phyloP scores from a whole-genome alignment of 192 early-diverging fungal species.

The Backusella parvicylindrica region DNA sequence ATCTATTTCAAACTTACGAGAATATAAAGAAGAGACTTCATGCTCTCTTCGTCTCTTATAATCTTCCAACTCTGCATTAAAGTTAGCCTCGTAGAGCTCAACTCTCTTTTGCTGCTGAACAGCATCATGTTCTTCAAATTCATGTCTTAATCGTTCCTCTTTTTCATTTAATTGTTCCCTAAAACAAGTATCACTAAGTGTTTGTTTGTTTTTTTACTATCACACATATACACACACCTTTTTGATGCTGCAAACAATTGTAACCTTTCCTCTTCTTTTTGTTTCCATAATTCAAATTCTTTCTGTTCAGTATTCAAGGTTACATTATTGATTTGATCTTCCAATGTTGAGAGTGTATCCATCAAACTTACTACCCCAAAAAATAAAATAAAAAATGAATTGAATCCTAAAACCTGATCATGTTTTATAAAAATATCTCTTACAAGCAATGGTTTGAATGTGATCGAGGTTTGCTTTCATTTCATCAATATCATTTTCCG shows the following conservation, averaged over 20 bases:
- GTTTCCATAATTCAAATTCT: conserved; percentile 28
- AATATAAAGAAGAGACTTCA: conserved; percentile 27
- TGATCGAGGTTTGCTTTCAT: background rate
- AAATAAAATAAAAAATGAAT: background rate
- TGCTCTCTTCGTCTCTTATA: conserved; percentile 27
- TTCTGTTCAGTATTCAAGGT: conserved; percentile 13
- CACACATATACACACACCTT: background rate
- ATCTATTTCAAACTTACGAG: conserved; percentile 11
- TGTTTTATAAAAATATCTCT: background rate
- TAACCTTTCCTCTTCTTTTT: conserved; percentile 2
- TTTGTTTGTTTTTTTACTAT: background rate
- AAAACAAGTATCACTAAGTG: background rate
- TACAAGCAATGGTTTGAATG: conserved; percentile 12
- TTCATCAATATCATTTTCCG: background rate
- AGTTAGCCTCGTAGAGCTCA: conserved; percentile 32
- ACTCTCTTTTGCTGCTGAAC: conserved; percentile 22
- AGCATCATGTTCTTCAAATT: conserved; percentile 17
- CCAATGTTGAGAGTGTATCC: conserved; percentile 13
- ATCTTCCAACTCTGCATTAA: conserved; percentile 33
- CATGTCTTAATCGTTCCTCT: conserved; percentile 3
- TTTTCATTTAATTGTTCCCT: conserved; percentile 9
- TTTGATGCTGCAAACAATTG: background rate
- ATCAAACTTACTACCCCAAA: conserved; percentile 16
- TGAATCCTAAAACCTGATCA: too few species aligned
- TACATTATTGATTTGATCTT: conserved; percentile 15